These are phyloP conservation scores for Neodidymelliopsis sp. DNA, from an alignment of 2,329 filamentous ascomycete genomes.

Conservation along the genomic window DNA sequence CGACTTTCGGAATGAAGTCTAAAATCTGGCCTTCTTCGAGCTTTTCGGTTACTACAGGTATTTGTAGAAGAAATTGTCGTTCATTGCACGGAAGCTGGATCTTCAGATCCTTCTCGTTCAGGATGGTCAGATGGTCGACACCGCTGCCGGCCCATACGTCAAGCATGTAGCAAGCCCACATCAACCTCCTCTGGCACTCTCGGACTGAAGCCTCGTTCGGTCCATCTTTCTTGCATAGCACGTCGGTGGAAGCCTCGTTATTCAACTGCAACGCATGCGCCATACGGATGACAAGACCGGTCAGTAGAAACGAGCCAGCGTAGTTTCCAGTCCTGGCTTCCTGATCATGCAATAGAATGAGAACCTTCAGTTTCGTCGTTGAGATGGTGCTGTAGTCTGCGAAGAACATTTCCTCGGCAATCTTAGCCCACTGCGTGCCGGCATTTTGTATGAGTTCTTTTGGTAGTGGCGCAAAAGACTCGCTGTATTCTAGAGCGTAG, in stretches of 20 bases:
- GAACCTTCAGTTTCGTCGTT: constrained; percentile 40
- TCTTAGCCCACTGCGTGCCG: constrained; percentile 45
- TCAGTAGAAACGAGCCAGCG: constrained; percentile 42
- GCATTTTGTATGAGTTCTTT: constrained; percentile 42
- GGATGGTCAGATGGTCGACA: constrained; percentile 42
- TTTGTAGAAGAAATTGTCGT: constrained; percentile 42
- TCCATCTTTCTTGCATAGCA: constrained; percentile 37
- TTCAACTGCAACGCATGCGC: constrained; percentile 44
- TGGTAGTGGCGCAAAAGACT: constrained; percentile 34
- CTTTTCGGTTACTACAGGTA: constrained; percentile 39
- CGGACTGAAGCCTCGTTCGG: constrained; percentile 40
- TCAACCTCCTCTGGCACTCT: constrained; percentile 41
- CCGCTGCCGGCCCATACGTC: constrained; percentile 47
- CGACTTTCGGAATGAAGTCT: constrained; percentile 33
- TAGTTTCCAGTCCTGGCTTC: constrained; percentile 44
- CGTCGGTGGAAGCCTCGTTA: constrained; percentile 37
- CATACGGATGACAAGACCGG: constrained; percentile 43
- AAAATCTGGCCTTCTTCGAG: constrained; percentile 36
- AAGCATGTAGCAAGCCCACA: constrained; percentile 48
- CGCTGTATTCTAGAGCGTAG: constrained; percentile 42
- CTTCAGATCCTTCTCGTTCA: constrained; percentile 44
- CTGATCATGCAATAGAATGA: constrained; percentile 42
- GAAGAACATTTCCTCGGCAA: constrained; percentile 43
- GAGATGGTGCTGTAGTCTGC: constrained; percentile 45
- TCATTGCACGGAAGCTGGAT: constrained; percentile 46